Base-by-base conservation (phyloP, 768 basidiomycete genomes). In the Trametes sanguinea region DNA sequence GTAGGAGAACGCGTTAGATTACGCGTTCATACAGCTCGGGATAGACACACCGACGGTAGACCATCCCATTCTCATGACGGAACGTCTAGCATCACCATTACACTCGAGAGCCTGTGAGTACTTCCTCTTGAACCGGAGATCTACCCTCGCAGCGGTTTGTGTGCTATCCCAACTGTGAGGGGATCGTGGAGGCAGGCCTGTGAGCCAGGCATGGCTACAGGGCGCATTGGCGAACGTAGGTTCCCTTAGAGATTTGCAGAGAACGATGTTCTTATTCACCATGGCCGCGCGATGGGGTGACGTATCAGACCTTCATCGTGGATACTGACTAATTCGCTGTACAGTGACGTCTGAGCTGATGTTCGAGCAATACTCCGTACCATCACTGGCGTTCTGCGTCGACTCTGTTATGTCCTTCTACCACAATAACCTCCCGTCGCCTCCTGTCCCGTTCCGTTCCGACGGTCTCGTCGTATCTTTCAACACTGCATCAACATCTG, bases 1-100 rank as follows among this genome's bases (percentile, higher is more conserved):
- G 68, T 80, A 98, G 96, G 97, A 99, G 81, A 87, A 93, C 72
- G 92, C 92, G 6, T 77, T 99, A 57, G 97, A 99, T 77, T 95
- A 90, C 74, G 87, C 90, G 35, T 94, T 98, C 72, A 80, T 94
- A 60, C 86, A 88, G 54, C 81, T 99, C 11, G 93, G 94, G 2
- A 87, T 98, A 63, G 87, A 93, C 67, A 82, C 86, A 0, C 76
- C 85, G 2, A 81, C 82, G 10, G 81, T 98, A 30, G 84, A 90
- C 57, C 95, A 97, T 70, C 95, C 95, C 0, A 80, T 99, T 17
- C 76, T 97, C 59, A 97, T 98, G 93, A 90, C 94, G 0, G 97
- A 99, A 74, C 82, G 94, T 6, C 77, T 98, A 2, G 88, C 87
- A 56, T 92, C 94, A 29, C 94, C 95, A 0, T 73, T 95, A 22